Base-by-base conservation (phyloP, 257 asterid species). In the Solanum peruvianum region DNA sequence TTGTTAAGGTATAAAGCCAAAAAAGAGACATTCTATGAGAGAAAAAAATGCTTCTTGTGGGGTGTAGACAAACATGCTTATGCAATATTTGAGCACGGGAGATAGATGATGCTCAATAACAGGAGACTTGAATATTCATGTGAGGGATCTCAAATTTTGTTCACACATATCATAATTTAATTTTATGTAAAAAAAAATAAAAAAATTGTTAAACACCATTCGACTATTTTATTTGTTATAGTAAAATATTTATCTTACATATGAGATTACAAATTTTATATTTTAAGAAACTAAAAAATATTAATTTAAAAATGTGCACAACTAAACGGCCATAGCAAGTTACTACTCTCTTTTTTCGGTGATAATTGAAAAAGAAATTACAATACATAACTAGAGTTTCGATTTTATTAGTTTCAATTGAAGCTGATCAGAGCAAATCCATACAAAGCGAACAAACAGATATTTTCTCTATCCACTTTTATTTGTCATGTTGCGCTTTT, bases 81-180 rank as follows among this genome's bases (percentile, higher is more conserved):
- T 62, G 85, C 67, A 47, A 81, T 62, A 39, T n/a, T 47, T 47
- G 84, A 60, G 33, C 87, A 87, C 85, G 86, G 83, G 86, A 82
- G 86, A 73, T 47, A 12, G 78, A 69, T 87, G 90, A 86, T 11
- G 44, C 20, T 37, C 6, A 15, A 42, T 82, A 14, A 39, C 58
- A n/a, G 29, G 41, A 12, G 8, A 31, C 37, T 42, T 31, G 21
- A 56, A 44, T 42, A 25, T 42, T 71, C 87, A 83, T 72, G 86
- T 56, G 58, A 82, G 2, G 23, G 52, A 52, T 64, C 85, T 35
- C 35, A 52, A 52, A n/a, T 33, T 52, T 37, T 37, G 14, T 27
- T 41, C 29, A 2, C 58, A 44, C 16, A 35, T 25, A 31, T 6
- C 45, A 78, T 3, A 31, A 41, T 41, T 41, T 41, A 41, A 41